Conservation (phyloP, 1,284 basidiomycete species). For the Phylloboletellus chloephorus region DNA sequence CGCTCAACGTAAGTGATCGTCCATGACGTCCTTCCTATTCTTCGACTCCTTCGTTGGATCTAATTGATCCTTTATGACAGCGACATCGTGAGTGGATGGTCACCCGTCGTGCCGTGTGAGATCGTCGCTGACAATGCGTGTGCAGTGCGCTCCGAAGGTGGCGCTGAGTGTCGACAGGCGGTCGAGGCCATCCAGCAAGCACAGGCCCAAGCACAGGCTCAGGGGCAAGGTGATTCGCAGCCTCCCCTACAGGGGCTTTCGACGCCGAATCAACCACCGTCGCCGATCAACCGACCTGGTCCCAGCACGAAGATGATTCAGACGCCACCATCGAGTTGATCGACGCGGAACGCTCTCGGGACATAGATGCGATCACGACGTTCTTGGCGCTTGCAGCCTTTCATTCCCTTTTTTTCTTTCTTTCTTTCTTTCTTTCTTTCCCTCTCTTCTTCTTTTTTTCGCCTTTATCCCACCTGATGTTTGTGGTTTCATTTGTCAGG, state of each 20-base stretch:
- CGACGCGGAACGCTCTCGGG: slow-evolving; percentile 8
- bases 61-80: slow-evolving; percentile 24
- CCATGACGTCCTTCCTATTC: slow-evolving; percentile 23
- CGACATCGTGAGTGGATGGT: slow-evolving; percentile 31
- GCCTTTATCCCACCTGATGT: not conserved
- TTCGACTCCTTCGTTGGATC: slow-evolving; percentile 18
- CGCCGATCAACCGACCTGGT: slow-evolving; percentile 21
- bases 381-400: slow-evolving; percentile 1
- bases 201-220: slow-evolving; percentile 25
- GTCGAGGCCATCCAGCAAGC: slow-evolving; percentile 35
- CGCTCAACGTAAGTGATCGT: slow-evolving; percentile 74
- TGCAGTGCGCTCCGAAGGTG: slow-evolving; percentile 75
- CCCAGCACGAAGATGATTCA: slow-evolving; percentile 16
- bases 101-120: slow-evolving; percentile 20
- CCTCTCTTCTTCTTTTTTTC: not conserved
- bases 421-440: slow-evolving; percentile 3
- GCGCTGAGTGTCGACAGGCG: slow-evolving; percentile 61
- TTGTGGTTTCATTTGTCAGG: slow-evolving; percentile 1
- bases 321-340: slow-evolving; percentile 22
- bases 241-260: slow-evolving; percentile 19
- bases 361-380: slow-evolving; percentile 14
- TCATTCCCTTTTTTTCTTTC: not conserved
- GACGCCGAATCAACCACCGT: slow-evolving; percentile 15
- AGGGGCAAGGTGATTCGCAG: slow-evolving; percentile 21
- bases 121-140: slow-evolving; percentile 20